A percentile compares a stretch with the other conserved stretches of the same genome.
These are phyloP conservation scores for Suillus cothurnatus DNA, from an alignment of 768 basidiomycete species.

Conservation along the genomic window DNA sequence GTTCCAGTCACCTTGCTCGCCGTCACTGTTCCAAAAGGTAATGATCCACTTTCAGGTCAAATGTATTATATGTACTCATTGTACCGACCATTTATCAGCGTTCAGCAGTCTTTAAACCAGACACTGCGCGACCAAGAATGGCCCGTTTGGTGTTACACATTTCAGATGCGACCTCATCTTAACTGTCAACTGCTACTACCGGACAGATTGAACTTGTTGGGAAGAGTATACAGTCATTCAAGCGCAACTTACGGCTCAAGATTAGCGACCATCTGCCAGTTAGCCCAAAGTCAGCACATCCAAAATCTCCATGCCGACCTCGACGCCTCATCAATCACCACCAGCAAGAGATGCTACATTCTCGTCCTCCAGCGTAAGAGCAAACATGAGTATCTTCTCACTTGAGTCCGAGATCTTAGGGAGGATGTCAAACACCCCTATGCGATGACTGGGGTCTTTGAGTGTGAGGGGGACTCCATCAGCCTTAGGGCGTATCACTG, in stretches of 20 bases:
- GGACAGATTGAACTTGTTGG: constrained; percentile 14
- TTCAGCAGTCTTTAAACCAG: too few species aligned
- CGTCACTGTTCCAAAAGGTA: constrained; percentile 82
- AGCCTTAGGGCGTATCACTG: neutral
- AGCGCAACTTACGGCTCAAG: constrained; percentile 10
- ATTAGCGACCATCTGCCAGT: constrained; percentile 10
- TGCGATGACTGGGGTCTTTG: constrained; percentile 25
- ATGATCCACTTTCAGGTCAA: constrained; percentile 8
- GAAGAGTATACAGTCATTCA: constrained; percentile 17
- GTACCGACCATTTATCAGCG: neutral
- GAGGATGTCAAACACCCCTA: constrained; percentile 14
- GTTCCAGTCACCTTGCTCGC: constrained; percentile 92
- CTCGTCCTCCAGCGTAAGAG: constrained; percentile 21
- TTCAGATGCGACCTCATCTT: neutral
- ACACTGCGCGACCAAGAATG: too few species aligned
- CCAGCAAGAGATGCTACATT: too few species aligned
- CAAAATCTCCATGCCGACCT: neutral
- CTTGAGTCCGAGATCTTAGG: constrained; percentile 14
- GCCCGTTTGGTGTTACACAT: too few species aligned
- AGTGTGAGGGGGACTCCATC: constrained; percentile 12
- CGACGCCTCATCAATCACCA: too few species aligned
- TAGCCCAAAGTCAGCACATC: constrained; percentile 14
- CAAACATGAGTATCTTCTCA: constrained; percentile 17
- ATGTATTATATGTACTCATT: neutral
- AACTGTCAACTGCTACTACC: neutral